Evolutionary conservation across 2,329 filamentous ascomycete genomes (phyloP), one percentile per base, ranked within the genome.

Genomic region (Diaporthe sp.): DNA sequence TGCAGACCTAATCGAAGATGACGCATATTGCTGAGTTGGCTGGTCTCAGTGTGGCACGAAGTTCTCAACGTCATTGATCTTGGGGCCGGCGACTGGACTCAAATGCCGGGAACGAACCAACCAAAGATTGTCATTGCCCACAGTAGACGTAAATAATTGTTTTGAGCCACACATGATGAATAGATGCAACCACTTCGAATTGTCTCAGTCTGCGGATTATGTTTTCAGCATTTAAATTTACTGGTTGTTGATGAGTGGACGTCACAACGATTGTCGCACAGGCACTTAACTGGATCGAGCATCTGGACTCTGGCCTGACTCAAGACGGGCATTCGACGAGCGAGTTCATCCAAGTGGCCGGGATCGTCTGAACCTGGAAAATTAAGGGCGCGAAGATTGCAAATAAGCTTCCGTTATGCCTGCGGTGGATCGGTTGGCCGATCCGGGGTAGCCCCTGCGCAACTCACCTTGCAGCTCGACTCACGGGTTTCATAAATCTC

Each of bases 351-450:
- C 45, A 52, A 38, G 45, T n/a, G 64, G 30, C 45, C 22, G 13
- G 35, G 64, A 38, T 67, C 64, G 22, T 67, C 64, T 28, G 45
- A 67, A 67, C 64, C 30, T 35, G n/a, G n/a, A 9, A 52, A 52
- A 67, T 52, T 52, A 50, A 28, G 22, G 64, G 64, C 45, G 64
- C 64, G 64, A 67, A 67, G 45, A 38, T 28, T 52, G 45, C 45
- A 67, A 67, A 67, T 67, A 67, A 67, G 45, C 64, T 67, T 67
- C 61, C 30, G 33, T 67, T 67, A 67, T 67, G 45, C 64, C 28
- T 38, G 45, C 2, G 22, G 64, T 19, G 38, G 45, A 67, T 67
- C 64, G 33, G 45, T 67, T 22, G 45, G 30, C 30, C 64, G 45
- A 38, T 7, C 52, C 15, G 54, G 69, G 69, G 40, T 47, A 12